Evolutionary conservation across 768 basidiomycete species (phyloP).

Genomic region (Cystobasidium ongulense): DNA sequence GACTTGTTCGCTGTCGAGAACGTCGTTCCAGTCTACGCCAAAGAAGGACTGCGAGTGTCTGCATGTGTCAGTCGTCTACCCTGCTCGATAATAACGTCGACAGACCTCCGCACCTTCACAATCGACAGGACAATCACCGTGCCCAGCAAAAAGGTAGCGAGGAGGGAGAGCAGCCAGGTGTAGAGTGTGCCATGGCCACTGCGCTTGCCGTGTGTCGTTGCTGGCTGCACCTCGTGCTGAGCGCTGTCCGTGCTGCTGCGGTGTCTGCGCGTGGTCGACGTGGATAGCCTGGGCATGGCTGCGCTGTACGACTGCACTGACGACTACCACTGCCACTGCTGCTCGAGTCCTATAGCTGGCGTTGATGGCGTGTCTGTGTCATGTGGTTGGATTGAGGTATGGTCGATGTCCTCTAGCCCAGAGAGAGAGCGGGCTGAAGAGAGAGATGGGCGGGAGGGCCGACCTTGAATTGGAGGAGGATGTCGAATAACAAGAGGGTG

Average conservation of each 20-base stretch:
- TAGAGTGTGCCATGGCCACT: background rate
- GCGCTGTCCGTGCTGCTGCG: background rate
- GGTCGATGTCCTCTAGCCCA: too few relatives aligned
- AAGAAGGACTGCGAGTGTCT: slow-evolving; percentile 34
- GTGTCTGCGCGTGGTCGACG: background rate
- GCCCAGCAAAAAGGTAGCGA: slow-evolving; percentile 72
- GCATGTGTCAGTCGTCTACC: slow-evolving; percentile 23
- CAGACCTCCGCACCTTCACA: slow-evolving; percentile 65
- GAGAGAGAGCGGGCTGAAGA: too few relatives aligned
- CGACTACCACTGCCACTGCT: too few relatives aligned
- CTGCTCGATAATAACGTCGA: too few relatives aligned
- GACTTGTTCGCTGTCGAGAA: slow-evolving; percentile 38
- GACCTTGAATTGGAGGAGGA: too few relatives aligned
- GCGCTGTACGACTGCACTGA: background rate
- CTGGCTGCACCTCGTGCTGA: background rate
- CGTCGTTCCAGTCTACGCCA: slow-evolving; percentile 39
- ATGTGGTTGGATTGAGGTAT: too few relatives aligned
- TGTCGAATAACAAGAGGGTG: too few relatives aligned
- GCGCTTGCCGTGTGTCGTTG: background rate
- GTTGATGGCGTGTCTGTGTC: too few relatives aligned
- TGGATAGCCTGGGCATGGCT: background rate
- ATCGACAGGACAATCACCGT: slow-evolving; percentile 87
- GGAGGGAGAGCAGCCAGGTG: slow-evolving; percentile 48
- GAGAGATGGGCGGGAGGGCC: too few relatives aligned
- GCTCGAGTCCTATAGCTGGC: too few relatives aligned